Conservation (phyloP, 192 early-diverging fungal species). For the Backusella mclennaniae region DNA sequence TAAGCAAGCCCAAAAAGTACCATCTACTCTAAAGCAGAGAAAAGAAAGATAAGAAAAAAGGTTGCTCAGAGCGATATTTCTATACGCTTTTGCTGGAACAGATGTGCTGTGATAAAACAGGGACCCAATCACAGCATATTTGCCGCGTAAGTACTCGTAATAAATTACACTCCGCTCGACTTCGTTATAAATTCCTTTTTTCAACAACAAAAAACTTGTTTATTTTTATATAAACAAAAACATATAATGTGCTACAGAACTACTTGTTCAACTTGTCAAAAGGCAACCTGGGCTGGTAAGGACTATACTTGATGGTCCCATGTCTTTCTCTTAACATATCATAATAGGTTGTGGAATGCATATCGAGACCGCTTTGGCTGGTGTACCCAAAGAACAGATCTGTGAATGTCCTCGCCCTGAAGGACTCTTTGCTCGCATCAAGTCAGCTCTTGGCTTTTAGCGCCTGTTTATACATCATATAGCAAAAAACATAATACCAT, state of each 20-base stretch:
- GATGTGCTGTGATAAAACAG: background rate
- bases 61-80: background rate
- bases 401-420: constrained; percentile 2
- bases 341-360: background rate
- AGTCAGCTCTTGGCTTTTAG: background rate
- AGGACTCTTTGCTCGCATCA: background rate
- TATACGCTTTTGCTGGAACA: background rate
- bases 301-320: background rate
- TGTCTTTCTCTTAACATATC: no score
- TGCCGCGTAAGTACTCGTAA: background rate
- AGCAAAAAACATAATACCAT: background rate
- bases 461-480: background rate
- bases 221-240: background rate
- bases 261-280: background rate
- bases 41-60: background rate
- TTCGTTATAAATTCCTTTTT: background rate
- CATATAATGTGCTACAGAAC: background rate
- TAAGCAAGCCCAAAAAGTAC: background rate
- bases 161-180: background rate
- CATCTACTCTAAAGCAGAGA: background rate
- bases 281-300: constrained; percentile 13
- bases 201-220: background rate
- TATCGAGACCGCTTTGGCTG: background rate
- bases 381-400: background rate
- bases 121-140: background rate